Evolutionary conservation across 257 asterid genomes (phyloP), one percentile per base, ranked within the genome.

Genomic region (Fraxinus pennsylvanica): DNA sequence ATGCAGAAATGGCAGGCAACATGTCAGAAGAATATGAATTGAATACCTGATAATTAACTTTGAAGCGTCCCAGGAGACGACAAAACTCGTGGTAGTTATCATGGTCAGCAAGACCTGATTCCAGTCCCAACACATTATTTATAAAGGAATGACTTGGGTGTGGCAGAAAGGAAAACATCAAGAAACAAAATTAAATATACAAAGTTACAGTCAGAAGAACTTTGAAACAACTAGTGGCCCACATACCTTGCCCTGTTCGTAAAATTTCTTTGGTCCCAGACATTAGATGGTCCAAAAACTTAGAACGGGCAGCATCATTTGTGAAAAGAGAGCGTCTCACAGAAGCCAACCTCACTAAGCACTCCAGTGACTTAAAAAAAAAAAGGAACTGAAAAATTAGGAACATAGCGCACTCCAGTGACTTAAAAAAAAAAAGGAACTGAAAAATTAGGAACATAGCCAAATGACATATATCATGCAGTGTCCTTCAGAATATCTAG

Each of bases 51-150:
- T 93, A 96, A 84, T 91, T 93, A 82, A 92, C 77, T 90, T 94
- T 90, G 89, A 96, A 96, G 76, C 98, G 96, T 87, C 99, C 99
- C 87, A 96, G 97, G 81, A 96, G 94, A 74, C 99, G 99, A 84
- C 99, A 96, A 79, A 91, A 96, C 88, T 91, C 99, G 84, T 96
- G 99, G 91, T 96, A 96, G 86, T 96, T 93, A 82, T 96, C 98
- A 85, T 93, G 98, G 86, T 89, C 92, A 68, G 93, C 96, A 88
- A 96, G 91, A 82, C 99, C 99, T 96, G 88, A 68, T 50, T 78
- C 82, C 87, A 85, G 72, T 81, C 82, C 45, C 82, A 85, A 72
- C 29, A 85, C n/a, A 78, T 70, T 75, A 81, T 47, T 78, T 78
- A 78, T 61, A 71, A 52, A 78, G 76, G 70, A 65, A 80, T 41